phyloP scores from a whole-genome alignment of 2,329 filamentous ascomycete genomes.

The Trichoderma sp. region DNA sequence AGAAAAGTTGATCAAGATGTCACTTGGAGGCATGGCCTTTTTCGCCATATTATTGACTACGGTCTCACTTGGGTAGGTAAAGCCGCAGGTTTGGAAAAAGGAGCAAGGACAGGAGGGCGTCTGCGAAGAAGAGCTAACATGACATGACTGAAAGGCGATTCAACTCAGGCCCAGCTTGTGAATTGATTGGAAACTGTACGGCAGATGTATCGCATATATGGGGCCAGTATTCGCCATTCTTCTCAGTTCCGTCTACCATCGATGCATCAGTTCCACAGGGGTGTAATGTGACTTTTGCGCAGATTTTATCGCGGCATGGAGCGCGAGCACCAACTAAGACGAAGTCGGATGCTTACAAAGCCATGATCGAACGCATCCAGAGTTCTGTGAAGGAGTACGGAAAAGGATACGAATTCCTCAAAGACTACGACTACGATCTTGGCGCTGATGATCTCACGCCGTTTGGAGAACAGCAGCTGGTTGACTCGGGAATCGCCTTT shows the following conservation, averaged over 20 bases:
- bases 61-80: conserved; percentile 31
- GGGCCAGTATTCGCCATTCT: conserved; percentile 90
- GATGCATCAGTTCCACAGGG: conserved; percentile 61
- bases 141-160: background rate
- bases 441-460: conserved; percentile 69
- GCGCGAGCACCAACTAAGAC: conserved; percentile 75
- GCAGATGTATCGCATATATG: conserved; percentile 67
- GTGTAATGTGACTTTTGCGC: conserved; percentile 80
- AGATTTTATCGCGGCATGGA: conserved; percentile 82
- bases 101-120: background rate
- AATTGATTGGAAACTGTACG: conserved; percentile 52
- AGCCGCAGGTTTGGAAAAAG: background rate
- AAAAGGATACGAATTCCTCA: conserved; percentile 69
- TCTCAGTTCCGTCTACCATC: conserved; percentile 71
- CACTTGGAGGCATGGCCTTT: conserved; percentile 30
- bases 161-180: conserved; percentile 31
- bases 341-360: conserved; percentile 68
- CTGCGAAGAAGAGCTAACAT: conserved; percentile 3
- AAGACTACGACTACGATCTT: conserved; percentile 71
- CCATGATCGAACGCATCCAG: conserved; percentile 69
- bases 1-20: conserved; percentile 30
- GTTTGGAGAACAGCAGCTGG: conserved; percentile 70
- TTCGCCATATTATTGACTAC: conserved; percentile 30
- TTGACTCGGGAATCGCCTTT: conserved; percentile 76
- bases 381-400: conserved; percentile 59